These are phyloP conservation scores for Wickerhamomyces rabaulensis DNA, from an alignment of 805 yeast species.

Conservation along the genomic window DNA sequence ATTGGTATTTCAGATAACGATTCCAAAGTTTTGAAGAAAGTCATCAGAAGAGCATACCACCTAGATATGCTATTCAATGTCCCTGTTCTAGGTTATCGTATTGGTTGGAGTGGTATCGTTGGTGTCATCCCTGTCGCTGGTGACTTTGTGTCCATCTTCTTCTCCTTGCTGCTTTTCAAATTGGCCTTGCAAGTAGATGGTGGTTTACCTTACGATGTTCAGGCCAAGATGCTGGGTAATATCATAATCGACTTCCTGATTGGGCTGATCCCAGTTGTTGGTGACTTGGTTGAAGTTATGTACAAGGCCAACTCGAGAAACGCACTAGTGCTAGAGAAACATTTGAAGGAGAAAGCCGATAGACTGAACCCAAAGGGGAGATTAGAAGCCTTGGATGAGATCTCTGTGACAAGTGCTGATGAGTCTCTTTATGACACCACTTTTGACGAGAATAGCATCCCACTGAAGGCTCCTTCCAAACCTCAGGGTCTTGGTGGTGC, in stretches of 20 bases:
- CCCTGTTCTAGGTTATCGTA: constrained; percentile 45
- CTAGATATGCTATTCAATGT: constrained; percentile 62
- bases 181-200: constrained; percentile 51
- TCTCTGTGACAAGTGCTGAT: background rate
- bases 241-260: constrained; percentile 61
- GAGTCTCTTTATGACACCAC: background rate
- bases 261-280: constrained; percentile 75
- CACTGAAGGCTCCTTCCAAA: background rate
- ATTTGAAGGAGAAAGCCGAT: constrained; percentile 31
- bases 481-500: background rate
- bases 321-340: constrained; percentile 55
- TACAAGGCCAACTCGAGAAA: constrained; percentile 78
- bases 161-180: constrained; percentile 41
- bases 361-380: background rate
- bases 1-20: constrained; percentile 52
- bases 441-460: background rate
- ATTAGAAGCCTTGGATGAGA: background rate
- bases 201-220: constrained; percentile 56
- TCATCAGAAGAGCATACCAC: constrained; percentile 58
- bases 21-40: constrained; percentile 38
- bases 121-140: constrained; percentile 71
- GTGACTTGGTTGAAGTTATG: constrained; percentile 61
- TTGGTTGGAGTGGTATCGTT: constrained; percentile 67
- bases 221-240: constrained; percentile 51
- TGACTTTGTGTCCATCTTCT: constrained; percentile 42